Conservation (phyloP, 208 protist genomes). For the Leishmania arabica region DNA sequence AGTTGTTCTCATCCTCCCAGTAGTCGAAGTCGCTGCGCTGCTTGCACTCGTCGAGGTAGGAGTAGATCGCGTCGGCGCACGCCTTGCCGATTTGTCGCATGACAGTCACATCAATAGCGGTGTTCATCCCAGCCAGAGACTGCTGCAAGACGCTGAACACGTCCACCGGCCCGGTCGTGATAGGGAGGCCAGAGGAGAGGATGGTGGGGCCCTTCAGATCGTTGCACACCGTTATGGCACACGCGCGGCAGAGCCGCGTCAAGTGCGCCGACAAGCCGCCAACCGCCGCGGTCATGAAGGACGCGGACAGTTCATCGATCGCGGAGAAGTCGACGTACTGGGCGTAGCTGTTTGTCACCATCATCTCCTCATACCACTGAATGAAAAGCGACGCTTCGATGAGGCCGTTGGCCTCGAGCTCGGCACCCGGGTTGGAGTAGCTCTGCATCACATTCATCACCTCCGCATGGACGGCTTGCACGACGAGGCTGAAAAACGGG, state of each 20-base stretch:
- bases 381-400: conserved; percentile 85
- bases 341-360: conserved; percentile 68
- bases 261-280: conserved; percentile 77
- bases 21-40: conserved; percentile 81
- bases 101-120: conserved; percentile 67
- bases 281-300: conserved; percentile 76
- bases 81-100: conserved; percentile 80
- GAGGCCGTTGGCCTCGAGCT: conserved; percentile 68
- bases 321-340: conserved; percentile 61
- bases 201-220: conserved; percentile 54
- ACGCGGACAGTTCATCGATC: conserved; percentile 66
- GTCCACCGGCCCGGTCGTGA: conserved; percentile 84
- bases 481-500: conserved; percentile 77
- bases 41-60: conserved; percentile 80
- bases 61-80: conserved; percentile 73
- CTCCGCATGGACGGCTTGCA: conserved; percentile 67
- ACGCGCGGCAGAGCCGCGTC: conserved; percentile 69
- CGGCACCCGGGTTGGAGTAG: conserved; percentile 54
- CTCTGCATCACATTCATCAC: conserved; percentile 75
- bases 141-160: conserved; percentile 90
- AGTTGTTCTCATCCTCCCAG: conserved; percentile 75
- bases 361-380: conserved; percentile 85
- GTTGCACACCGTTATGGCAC: conserved; percentile 69
- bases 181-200: conserved; percentile 57
- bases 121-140: conserved; percentile 69